A percentile compares a stretch with the other conserved stretches of the same genome.
Conservation (phyloP, 805 yeast genomes). For the Candida arabinofermentans region DNA sequence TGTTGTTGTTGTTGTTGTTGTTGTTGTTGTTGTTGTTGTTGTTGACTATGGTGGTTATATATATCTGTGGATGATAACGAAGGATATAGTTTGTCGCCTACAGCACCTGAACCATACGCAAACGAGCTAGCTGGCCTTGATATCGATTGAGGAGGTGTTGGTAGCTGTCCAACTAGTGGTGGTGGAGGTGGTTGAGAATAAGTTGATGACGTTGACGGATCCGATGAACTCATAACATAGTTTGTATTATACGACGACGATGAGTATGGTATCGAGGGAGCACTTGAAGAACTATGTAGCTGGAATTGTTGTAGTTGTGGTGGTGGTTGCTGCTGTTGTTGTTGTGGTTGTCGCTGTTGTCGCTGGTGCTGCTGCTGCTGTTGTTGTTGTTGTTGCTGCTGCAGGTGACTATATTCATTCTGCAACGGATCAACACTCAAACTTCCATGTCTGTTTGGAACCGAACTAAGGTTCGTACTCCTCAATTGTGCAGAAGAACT, state of each 20-base stretch:
- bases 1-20: neutral
- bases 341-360: neutral
- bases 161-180: neutral
- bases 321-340: conserved; percentile 7
- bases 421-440: conserved; percentile 5
- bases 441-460: conserved; percentile 1
- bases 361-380: conserved; percentile 5
- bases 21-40: neutral
- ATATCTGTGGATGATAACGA: neutral
- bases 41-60: neutral
- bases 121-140: neutral
- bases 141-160: neutral
- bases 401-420: conserved; percentile 1
- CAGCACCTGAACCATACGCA: neutral
- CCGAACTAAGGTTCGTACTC: neutral
- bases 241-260: neutral
- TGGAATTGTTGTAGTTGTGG: conserved; percentile 1
- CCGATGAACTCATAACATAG: neutral
- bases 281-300: neutral
- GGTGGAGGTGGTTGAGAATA: neutral
- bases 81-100: neutral
- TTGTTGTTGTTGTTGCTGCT: conserved; percentile 1
- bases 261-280: neutral
- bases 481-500: neutral
- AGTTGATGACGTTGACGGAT: neutral